Base-by-base conservation (phyloP, 306 rosid species). In the Citrullus amarus region DNA sequence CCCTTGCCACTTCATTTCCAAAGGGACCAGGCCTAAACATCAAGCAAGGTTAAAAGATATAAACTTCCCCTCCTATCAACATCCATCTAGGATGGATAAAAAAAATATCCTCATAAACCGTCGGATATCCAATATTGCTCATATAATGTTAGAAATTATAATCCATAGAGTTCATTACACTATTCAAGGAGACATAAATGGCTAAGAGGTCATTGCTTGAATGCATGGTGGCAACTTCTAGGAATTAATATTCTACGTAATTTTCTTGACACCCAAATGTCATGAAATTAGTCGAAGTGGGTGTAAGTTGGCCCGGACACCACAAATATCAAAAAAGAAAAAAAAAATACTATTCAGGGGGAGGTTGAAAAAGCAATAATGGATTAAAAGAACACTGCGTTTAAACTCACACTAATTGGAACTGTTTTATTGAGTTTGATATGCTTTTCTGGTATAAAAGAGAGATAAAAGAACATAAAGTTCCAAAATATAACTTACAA, bases 1-100 rank as follows among this genome's bases (percentile, higher is more conserved):
- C 97, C 38, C 82, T 84, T 13, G 90, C 84, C 79, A 94, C 87
- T 86, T 94, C 98, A 76, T 61, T 50, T 80, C 97, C 98, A 62
- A 94, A 84, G 57, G 78, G 67, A 46, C 98, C 98, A 77, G 80
- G 65, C 87, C 98, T 94, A 85, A 70, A 78, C 30, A 88, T 20
- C 77, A 80, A 78, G 65, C 66, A 65, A 16, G 41, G 78, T 65
- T 67, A 56, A 59, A 71, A 76, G 80, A 59, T 72, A 14, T 59
- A 0, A 48, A 8, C 6, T 56, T 28, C 9, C 43, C 30, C 46
- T 8, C 12, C 43, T 6, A 46, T 75, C 38, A 70, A 70, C 11
- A 12, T 11, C 55, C 34, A 50, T 73, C 3, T 22, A 41, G 14
- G 17, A 65, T 65, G 22, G 4, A 36, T 32, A 34, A 32, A 65